These are phyloP conservation scores for Porcisia hertigi DNA, from an alignment of 208 protist genomes.

Conservation along the genomic window DNA sequence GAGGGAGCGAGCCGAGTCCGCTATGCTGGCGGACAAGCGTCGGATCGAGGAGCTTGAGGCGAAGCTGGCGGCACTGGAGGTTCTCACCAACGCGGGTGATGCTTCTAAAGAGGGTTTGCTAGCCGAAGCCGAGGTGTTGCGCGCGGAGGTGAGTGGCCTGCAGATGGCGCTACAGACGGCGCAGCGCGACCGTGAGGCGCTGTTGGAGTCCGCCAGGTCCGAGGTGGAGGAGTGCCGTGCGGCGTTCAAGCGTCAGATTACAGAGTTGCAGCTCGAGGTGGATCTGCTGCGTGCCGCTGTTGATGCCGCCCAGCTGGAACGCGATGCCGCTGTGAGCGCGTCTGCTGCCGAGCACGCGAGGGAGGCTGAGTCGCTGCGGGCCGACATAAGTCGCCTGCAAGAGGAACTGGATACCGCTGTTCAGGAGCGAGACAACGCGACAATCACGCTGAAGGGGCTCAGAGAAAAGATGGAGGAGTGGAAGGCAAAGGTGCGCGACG, in stretches of 20 bases:
- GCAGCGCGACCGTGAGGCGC: constrained; percentile 17
- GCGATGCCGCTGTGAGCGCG: constrained; percentile 1
- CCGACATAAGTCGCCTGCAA: constrained; percentile 25
- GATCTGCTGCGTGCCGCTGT: constrained; percentile 2
- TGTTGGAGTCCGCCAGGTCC: background rate
- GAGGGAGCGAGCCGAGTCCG: constrained; percentile 36
- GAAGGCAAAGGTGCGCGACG: background rate
- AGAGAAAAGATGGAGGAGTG: background rate
- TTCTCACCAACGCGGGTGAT: background rate
- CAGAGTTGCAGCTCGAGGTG: constrained; percentile 20
- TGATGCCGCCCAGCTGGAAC: constrained; percentile 2
- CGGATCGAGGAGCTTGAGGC: constrained; percentile 33
- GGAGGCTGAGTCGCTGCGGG: constrained; percentile 20
- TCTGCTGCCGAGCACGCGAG: constrained; percentile 5
- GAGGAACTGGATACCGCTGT: constrained; percentile 10
- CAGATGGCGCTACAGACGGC: constrained; percentile 17
- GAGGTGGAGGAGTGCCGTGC: constrained; percentile 23
- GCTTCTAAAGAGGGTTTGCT: background rate
- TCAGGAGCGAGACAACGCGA: constrained; percentile 12
- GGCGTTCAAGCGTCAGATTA: constrained; percentile 5
- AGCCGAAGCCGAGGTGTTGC: constrained; percentile 19
- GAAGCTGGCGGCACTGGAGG: constrained; percentile 13
- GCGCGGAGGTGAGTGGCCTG: constrained; percentile 29
- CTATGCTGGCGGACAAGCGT: constrained; percentile 32
- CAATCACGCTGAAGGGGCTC: background rate